Evolutionary conservation across 106 monocot species (phyloP), one percentile per base, ranked within the genome.

Genomic region (Allium cepa): DNA sequence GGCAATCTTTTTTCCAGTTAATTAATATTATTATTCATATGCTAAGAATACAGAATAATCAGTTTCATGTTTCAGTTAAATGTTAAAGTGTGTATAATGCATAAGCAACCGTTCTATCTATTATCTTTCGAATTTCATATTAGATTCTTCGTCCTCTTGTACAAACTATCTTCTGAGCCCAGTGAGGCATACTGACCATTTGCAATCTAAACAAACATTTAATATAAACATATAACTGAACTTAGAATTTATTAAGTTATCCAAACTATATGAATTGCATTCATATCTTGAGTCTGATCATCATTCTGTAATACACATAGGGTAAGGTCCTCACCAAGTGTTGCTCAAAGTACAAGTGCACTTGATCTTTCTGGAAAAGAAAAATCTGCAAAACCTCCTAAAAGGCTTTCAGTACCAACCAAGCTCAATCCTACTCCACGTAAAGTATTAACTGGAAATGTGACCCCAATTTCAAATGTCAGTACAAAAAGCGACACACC

Each of bases 321-420:
- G 67, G 46, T 22, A 60, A 87, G 77, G 59, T 59, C 72, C n/a
- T 11, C 51, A 59, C 50, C 80, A 56, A 67, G 52, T 70, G 78
- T 94, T 26, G 83, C 75, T 73, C 80, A 79, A 58, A 94, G 94
- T 55, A 48, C 83, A 28, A 75, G 67, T 48, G 83, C 60, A 47
- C 72, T 85, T 13, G 75, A 88, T 69, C 56, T 81, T 63, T 82
- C 85, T 49, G 80, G 56, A 15, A 91, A 85, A 17, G 71, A 79
- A 9, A 81, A 84, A 49, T 57, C 85, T 51, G 59, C 70, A 50
- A 91, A 83, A 58, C 80, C 85, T 68, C 82, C 83, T 70, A 60
- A 81, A 71, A 82, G 90, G 75, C 69, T 88, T 57, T 91, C 90
- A 6, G 70, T 82, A 46, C 87, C 81, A 46, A 68, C 78, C 26